Base-by-base conservation (phyloP, 2,329 filamentous ascomycete genomes). In the Penicillium sp. region DNA sequence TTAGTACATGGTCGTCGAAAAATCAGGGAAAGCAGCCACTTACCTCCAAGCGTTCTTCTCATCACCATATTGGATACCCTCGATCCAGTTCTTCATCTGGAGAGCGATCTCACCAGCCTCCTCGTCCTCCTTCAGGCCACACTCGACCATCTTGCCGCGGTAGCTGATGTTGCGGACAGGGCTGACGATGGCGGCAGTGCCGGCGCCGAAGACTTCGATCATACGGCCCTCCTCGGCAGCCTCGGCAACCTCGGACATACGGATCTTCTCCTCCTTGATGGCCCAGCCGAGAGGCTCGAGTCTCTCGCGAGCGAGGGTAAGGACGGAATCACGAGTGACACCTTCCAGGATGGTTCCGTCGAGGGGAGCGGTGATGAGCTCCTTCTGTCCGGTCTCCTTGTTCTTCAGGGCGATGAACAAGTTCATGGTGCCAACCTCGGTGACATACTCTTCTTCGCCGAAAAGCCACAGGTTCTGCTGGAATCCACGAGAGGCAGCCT, bases 391-490 rank as follows among this genome's bases (percentile, higher is more conserved):
- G 11, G 91, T 94, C 74, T 90, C 83, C 81, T 90, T 90, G 80
- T 95, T 86, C 78, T 86, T 86, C 66, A 97, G 77, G 40, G 89
- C 92, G 31, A 89, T 88, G 69, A 97, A 99, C 73, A 99, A 86
- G 78, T 99, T 99, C 94, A 99, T 99, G 54, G 94, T 97, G 68
- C 94, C 94, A 53, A 97, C 94, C 77, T 99, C 94, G 44, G 94
- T 99, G 55, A 97, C 88, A 69, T 88, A 96, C 74, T 97, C 91
- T 75, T 97, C 91, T 70, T 95, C 88, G 42, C 92, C 92, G 71
- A 97, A 99, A 31, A 99, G 80, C 94, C 94, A 99, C 50, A 99
- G 83, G 77, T 97, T 99, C 81, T 99, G 94, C 78, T 97, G 93
- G 83, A 92, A 96, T 21, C 94, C 94, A 53, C 92, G 86, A 74